These are phyloP conservation scores for Tricholoma flavovirens DNA, from an alignment of 768 basidiomycete genomes.

Conservation along the genomic window DNA sequence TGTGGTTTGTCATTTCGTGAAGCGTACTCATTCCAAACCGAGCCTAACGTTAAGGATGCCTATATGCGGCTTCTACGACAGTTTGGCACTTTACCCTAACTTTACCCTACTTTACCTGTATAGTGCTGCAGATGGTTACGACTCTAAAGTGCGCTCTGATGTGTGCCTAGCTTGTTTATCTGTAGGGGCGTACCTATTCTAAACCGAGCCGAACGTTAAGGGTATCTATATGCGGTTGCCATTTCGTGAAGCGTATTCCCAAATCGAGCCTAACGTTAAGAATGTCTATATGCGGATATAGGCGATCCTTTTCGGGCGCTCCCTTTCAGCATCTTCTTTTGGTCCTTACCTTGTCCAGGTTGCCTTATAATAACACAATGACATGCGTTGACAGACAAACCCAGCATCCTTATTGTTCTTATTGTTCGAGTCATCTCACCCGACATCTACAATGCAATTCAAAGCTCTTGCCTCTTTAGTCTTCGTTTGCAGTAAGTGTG, in stretches of 20 bases:
- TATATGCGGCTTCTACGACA: no score
- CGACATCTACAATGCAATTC: slow-evolving; percentile 22
- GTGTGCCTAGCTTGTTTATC: no score
- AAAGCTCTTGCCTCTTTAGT: slow-evolving; percentile 19
- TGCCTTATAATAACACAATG: slow-evolving; percentile 1
- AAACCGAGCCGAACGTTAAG: no score
- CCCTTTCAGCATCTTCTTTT: slow-evolving; percentile 16
- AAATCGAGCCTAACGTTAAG: slow-evolving; percentile 3
- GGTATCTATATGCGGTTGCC: no score
- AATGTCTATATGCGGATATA: neutral
- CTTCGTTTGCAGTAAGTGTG: slow-evolving; percentile 21
- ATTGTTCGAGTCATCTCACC: slow-evolving; percentile 1
- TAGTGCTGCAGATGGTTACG: no score
- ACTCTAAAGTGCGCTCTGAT: no score
- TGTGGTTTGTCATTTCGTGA: no score
- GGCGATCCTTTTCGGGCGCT: slow-evolving; percentile 12
- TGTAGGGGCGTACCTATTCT: no score
- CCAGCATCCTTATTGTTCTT: neutral
- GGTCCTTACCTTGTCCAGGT: slow-evolving; percentile 17
- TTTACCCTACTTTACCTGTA: no score
- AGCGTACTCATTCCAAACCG: no score
- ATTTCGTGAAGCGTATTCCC: no score
- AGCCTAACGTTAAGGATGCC: neutral
- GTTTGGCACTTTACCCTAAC: no score
- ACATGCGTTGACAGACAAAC: neutral